Evolutionary conservation across 176 grass and related monocot genomes (phyloP).

Genomic region (Sorghum bicolor): Sorghum_bicolor_NCBIv3 NC_012877.2:59370501-59371000

Average conservation of each 20-base stretch:
- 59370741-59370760: background rate
- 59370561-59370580: conserved; percentile 10
- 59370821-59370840: background rate
- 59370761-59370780: background rate
- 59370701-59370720: background rate
- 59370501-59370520: conserved; percentile 99
- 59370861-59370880: background rate
- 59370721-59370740: background rate
- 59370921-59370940: background rate
- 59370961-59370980: conserved; percentile 13
- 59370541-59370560: conserved; percentile 56
- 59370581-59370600: conserved; percentile 15
- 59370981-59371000: background rate
- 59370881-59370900: conserved; percentile 18
- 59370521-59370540: conserved; percentile 59
- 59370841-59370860: conserved; percentile 31
- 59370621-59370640: conserved; percentile 11
- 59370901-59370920: conserved; percentile 9
- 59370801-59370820: background rate
- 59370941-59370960: background rate
- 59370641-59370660: conserved; percentile 12
- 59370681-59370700: conserved; percentile 30
- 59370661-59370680: conserved; percentile 14
- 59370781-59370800: background rate
- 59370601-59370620: conserved; percentile 1